phyloP scores from a whole-genome alignment of 1,139 yeast species.

The Suhomyces chickasaworum region DNA sequence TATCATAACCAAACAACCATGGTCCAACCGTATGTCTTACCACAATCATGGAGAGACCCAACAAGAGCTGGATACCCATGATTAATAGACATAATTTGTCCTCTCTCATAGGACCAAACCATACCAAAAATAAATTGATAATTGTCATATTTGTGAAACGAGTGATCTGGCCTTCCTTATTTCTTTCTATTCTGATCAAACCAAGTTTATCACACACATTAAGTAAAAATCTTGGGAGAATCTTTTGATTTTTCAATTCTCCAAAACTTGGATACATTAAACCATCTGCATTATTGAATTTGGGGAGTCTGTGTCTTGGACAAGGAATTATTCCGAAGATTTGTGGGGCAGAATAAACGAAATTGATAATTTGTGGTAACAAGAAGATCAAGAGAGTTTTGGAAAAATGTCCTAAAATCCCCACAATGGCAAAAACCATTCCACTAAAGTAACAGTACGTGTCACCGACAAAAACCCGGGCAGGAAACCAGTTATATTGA shows the following conservation, averaged over 20 bases:
- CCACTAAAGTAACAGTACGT: conserved; percentile 98
- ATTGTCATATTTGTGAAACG: conserved; percentile 82
- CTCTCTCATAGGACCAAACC: conserved; percentile 90
- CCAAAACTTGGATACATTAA: conserved; percentile 68
- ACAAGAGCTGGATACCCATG: conserved; percentile 58
- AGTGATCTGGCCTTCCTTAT: conserved; percentile 34
- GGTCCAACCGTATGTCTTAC: conserved; percentile 87
- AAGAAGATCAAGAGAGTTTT: conserved; percentile 85
- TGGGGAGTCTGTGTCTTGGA: conserved; percentile 93
- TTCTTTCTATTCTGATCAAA: conserved; percentile 51
- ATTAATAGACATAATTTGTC: conserved; percentile 66
- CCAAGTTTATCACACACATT: conserved; percentile 42
- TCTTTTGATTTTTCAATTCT: conserved; percentile 21
- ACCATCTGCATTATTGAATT: conserved; percentile 66
- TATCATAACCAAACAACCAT: conserved; percentile 86
- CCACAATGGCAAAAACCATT: conserved; percentile 97
- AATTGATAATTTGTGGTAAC: conserved; percentile 88
- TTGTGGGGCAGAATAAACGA: conserved; percentile 88
- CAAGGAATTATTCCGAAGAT: conserved; percentile 83
- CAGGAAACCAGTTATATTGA: conserved; percentile 86
- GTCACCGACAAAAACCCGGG: conserved; percentile 93
- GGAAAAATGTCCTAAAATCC: conserved; percentile 93
- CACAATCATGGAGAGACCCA: conserved; percentile 68
- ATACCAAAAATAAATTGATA: conserved; percentile 77
- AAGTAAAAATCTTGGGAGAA: conserved; percentile 31